Percentiles rank a stretch among this genome's conserved stretches.
Evolutionary conservation across 2,329 filamentous ascomycete species (phyloP).

Genomic region (Chalaropsis thielavioides): DNA sequence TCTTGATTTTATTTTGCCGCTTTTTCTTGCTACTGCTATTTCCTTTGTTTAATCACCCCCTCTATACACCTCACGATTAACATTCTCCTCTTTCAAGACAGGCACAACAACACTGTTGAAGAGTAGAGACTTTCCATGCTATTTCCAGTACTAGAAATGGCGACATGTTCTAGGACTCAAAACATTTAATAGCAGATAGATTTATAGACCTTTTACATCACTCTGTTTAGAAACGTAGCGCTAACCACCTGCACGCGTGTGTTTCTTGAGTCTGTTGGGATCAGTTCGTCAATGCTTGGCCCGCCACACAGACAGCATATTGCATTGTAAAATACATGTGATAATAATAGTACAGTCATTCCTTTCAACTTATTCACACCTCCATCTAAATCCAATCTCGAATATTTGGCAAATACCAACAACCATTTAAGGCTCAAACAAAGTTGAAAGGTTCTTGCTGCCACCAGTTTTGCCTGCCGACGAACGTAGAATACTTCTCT

Average conservation of each 20-base stretch:
- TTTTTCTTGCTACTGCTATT: not conserved
- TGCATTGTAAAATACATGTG: conserved; percentile 14
- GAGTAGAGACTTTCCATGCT: not conserved
- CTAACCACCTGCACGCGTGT: not conserved
- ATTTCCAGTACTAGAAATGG: not conserved
- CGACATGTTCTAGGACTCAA: not conserved
- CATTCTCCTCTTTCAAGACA: not conserved
- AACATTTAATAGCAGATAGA: not conserved
- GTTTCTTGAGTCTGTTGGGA: not conserved
- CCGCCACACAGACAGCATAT: not conserved
- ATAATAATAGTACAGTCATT: conserved; percentile 17
- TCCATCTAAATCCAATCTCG: not conserved
- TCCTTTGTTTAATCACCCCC: not conserved
- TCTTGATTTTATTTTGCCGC: not conserved
- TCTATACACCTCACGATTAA: not conserved
- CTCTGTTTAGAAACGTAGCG: not conserved
- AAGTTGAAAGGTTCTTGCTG: conserved; percentile 18
- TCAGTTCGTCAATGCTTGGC: not conserved
- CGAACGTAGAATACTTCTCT: conserved; percentile 28
- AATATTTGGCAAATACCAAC: not conserved
- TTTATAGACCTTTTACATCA: conserved; percentile 2
- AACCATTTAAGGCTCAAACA: conserved; percentile 16
- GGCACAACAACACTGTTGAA: conserved; percentile 9
- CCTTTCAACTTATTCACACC: conserved; percentile 3
- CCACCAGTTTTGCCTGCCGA: conserved; percentile 15